These are phyloP conservation scores for Jatropha multifida DNA, from an alignment of 441 rosid genomes.

Conservation along the genomic window DNA sequence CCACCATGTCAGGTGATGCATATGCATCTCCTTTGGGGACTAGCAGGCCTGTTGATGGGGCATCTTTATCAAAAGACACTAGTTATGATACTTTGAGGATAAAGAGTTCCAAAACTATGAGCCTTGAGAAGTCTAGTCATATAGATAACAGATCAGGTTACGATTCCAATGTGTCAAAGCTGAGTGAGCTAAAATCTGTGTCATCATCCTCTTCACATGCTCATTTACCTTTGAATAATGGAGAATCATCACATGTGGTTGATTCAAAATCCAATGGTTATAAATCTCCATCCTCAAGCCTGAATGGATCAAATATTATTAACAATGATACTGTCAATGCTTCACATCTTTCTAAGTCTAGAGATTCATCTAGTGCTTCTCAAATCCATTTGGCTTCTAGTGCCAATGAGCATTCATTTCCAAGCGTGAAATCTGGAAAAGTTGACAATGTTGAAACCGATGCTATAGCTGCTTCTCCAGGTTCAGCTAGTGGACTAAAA, in stretches of 20 bases:
- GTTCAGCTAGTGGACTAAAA: slow-evolving; percentile 55
- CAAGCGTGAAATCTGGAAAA: slow-evolving; percentile 41
- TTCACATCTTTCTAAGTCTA: slow-evolving; percentile 33
- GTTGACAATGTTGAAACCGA: slow-evolving; percentile 33
- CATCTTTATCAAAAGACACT: slow-evolving; percentile 21
- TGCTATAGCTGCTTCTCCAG: slow-evolving; percentile 35
- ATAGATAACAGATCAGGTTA: slow-evolving; percentile 18
- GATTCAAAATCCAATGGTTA: slow-evolving; percentile 3
- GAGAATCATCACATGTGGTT: neutral
- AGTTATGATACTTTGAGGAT: slow-evolving; percentile 21
- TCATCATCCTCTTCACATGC: neutral
- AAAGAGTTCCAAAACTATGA: slow-evolving; percentile 26
- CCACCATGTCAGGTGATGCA: slow-evolving; percentile 24
- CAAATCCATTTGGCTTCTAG: slow-evolving; percentile 33
- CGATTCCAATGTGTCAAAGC: slow-evolving; percentile 15
- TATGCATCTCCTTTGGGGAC: slow-evolving; percentile 19
- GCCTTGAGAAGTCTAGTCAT: slow-evolving; percentile 28
- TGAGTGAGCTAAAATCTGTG: slow-evolving; percentile 21
- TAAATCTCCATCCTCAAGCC: slow-evolving; percentile 24
- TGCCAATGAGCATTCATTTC: slow-evolving; percentile 31
- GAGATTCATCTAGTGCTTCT: slow-evolving; percentile 30
- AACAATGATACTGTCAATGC: slow-evolving; percentile 14
- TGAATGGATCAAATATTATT: slow-evolving; percentile 34
- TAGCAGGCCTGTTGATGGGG: slow-evolving; percentile 22
- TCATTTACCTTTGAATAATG: slow-evolving; percentile 1